Evolutionary conservation across 2,329 filamentous ascomycete species (phyloP).

Genomic region (Piedraia hortae): DNA sequence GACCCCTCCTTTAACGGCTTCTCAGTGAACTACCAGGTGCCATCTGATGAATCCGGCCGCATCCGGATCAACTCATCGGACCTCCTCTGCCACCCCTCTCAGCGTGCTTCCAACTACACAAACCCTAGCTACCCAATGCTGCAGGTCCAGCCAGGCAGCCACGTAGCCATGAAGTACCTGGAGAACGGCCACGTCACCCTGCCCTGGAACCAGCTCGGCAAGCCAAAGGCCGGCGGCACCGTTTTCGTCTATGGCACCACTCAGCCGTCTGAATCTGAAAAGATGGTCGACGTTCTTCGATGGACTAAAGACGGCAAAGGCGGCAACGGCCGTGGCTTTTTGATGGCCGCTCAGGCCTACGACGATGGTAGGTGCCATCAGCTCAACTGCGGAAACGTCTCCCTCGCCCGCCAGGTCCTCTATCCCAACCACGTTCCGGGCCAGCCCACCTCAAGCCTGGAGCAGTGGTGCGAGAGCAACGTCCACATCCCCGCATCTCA

Average conservation of each 20-base stretch:
- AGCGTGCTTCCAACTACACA: too few species aligned
- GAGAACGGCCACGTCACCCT: constrained; percentile 24
- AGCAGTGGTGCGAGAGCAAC: too few species aligned
- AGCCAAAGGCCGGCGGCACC: too few species aligned
- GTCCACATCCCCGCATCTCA: constrained; percentile 41
- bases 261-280: constrained; percentile 25
- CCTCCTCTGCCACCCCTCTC: too few species aligned
- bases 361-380: too few species aligned
- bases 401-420: constrained; percentile 27
- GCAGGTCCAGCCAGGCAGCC: constrained; percentile 21
- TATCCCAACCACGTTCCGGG: constrained; percentile 28
- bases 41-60: constrained; percentile 22
- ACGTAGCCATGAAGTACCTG: too few species aligned
- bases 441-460: constrained; percentile 15
- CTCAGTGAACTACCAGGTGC: constrained; percentile 30
- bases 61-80: constrained; percentile 25
- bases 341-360: too few species aligned
- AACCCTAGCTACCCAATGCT: constrained; percentile 45
- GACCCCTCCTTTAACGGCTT: constrained; percentile 28
- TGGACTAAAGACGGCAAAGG: constrained; percentile 65
- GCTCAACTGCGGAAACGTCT: constrained; percentile 27
- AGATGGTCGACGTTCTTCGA: constrained; percentile 35
- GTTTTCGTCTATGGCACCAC: too few species aligned
- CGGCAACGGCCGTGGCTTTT: constrained; percentile 50
- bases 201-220: constrained; percentile 15